Base-by-base conservation (phyloP, 331 rosid genomes). In the Rhamnella rubrinervis region DNA sequence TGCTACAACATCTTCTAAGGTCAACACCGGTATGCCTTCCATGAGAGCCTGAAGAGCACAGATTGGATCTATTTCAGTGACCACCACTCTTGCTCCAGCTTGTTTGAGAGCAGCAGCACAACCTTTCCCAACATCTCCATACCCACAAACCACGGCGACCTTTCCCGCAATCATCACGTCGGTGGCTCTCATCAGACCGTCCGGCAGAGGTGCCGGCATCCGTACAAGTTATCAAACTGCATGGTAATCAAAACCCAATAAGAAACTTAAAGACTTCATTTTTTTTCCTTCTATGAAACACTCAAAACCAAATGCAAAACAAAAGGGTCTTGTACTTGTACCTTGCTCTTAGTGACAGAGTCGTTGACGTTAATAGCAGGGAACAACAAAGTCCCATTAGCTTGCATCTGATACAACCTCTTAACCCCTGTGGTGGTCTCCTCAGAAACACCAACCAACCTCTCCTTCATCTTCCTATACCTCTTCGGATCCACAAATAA, bases 91-190 rank as follows among this genome's bases (percentile, higher is more conserved):
- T 11, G 98, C 90, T 19, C 98, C 98, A 5, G 86, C 98, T 63
- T 88, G 97, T 83, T 93, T 93, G 84, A 93, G 56, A 57, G 98
- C 92, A 18, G 92, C 80, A 25, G 98, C 97, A 66, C 98, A 93
- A 37, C 98, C 98, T 92, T 93, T 93, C 4, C 98, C 98, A 21
- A 93, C 97, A 80, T 93, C 98, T 72, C 98, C 98, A 7, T 93
- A 91, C 0, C 98, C 98, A 41, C 85, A 82, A 7, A 93, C 90
- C 26, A 93, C 97, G 0, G 84, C 89, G 1, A 91, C 88, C 88
- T 93, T 93, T 5, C 98, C 98, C 15, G 98, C 98, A 66, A 93
- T 93, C 98, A 93, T 93, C 25, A 93, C 92, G 72, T 93, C 98
- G 0, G 98, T 93, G 23, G 98, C 98, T 72, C 98, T 93, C 98